Conservation (phyloP, 2,329 filamentous ascomycete genomes). For the Pseudohalonectria lignicola region DNA sequence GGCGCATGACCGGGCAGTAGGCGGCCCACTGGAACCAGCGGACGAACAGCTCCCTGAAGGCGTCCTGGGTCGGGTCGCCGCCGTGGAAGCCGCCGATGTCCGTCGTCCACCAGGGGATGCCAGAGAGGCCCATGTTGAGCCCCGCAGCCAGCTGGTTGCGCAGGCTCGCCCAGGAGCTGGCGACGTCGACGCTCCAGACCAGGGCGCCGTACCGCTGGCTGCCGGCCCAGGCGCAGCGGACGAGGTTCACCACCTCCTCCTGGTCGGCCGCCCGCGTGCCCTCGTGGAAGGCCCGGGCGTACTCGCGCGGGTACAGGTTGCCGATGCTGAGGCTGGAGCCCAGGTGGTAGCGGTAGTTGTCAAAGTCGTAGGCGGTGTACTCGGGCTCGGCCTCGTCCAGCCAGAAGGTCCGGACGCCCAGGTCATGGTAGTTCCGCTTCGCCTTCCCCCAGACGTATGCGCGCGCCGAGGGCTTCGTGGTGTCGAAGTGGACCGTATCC, state of each 20-base stretch:
- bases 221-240: slow-evolving; percentile 37
- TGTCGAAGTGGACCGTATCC: slow-evolving; percentile 49
- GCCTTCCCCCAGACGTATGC: slow-evolving; percentile 48
- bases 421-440: slow-evolving; percentile 49
- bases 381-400: slow-evolving; percentile 61
- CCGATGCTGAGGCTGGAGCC: slow-evolving; percentile 40
- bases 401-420: slow-evolving; percentile 56
- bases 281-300: slow-evolving; percentile 49
- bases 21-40: slow-evolving; percentile 62
- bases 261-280: slow-evolving; percentile 42
- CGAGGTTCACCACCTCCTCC: slow-evolving; percentile 39
- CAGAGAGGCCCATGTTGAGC: slow-evolving; percentile 53
- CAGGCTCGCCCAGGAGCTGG: slow-evolving; percentile 49
- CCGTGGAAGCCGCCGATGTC: slow-evolving; percentile 68
- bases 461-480: slow-evolving; percentile 49
- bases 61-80: slow-evolving; percentile 64
- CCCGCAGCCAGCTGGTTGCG: slow-evolving; percentile 51
- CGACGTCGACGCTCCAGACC: slow-evolving; percentile 59
- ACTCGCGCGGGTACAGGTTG: slow-evolving; percentile 49
- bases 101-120: slow-evolving; percentile 59
- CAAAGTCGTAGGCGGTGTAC: slow-evolving; percentile 54
- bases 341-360: slow-evolving; percentile 50
- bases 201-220: slow-evolving; percentile 54
- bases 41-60: slow-evolving; percentile 67
- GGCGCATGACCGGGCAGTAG: slow-evolving; percentile 56